Percentiles rank a stretch among this genome's conserved stretches.
These are phyloP conservation scores for Ustilago shanxiensis DNA, from an alignment of 1,284 basidiomycete species.

Conservation along the genomic window DNA sequence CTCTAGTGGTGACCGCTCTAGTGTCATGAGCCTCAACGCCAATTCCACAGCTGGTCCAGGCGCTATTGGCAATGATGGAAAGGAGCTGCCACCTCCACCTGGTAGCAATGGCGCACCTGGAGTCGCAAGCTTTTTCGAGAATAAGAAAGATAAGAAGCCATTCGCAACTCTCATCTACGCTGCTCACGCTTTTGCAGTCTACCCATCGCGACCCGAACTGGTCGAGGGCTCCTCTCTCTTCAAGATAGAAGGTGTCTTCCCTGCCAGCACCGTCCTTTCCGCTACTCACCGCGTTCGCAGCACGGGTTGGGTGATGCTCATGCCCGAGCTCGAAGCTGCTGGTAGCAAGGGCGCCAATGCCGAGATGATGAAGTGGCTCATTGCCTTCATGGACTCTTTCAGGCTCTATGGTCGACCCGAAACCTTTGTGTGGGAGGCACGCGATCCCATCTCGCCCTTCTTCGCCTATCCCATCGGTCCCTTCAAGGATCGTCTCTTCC, in stretches of 20 bases:
- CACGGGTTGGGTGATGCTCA: conserved; percentile 70
- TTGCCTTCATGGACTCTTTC: conserved; percentile 73
- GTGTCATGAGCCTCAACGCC: conserved; percentile 53
- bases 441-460: conserved; percentile 72
- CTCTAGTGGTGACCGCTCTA: conserved; percentile 54
- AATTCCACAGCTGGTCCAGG: conserved; percentile 31
- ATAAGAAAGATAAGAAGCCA: conserved; percentile 66
- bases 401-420: conserved; percentile 66
- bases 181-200: conserved; percentile 66
- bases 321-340: conserved; percentile 73
- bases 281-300: conserved; percentile 76
- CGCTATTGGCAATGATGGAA: conserved; percentile 36
- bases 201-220: conserved; percentile 67
- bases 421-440: conserved; percentile 64
- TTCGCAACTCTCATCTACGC: conserved; percentile 66
- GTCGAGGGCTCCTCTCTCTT: conserved; percentile 68
- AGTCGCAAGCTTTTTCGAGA: conserved; percentile 66
- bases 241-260: conserved; percentile 68
- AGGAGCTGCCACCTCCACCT: conserved; percentile 59
- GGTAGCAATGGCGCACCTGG: conserved; percentile 63
- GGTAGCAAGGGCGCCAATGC: conserved; percentile 77
- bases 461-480: conserved; percentile 71
- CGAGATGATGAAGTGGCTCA: conserved; percentile 95
- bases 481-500: conserved; percentile 78
- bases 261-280: conserved; percentile 55